A percentile compares a stretch with the other conserved stretches of the same genome.
phyloP scores from a whole-genome alignment of 2,329 filamentous ascomycete genomes.

The Colletotrichum magnum region DNA sequence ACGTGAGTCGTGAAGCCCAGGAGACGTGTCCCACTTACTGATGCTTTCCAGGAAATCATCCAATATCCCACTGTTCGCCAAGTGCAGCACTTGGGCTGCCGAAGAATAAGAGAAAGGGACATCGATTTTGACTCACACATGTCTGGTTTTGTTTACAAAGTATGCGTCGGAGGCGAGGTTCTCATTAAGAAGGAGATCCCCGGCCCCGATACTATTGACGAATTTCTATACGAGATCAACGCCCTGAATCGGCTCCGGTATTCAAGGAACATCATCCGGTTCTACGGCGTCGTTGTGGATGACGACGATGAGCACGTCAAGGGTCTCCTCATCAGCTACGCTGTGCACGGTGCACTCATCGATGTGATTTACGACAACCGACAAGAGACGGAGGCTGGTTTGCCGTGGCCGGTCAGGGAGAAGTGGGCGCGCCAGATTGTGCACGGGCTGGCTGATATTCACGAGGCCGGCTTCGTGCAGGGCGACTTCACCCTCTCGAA shows the following conservation, averaged over 20 bases:
- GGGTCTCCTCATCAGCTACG: constrained; percentile 90
- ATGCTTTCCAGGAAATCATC: constrained; percentile 79
- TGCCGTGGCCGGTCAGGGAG: constrained; percentile 81
- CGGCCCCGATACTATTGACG: constrained; percentile 93
- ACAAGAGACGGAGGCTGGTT: constrained; percentile 67
- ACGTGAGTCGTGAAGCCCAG: constrained; percentile 64
- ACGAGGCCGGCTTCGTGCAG: constrained; percentile 96
- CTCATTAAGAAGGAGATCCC: constrained; percentile 99
- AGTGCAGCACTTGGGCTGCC: constrained; percentile 80
- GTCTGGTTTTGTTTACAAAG: constrained; percentile 98
- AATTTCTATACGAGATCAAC: constrained; percentile 98
- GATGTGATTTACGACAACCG: constrained; percentile 88
- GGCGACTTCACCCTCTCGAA: constrained; percentile 98
- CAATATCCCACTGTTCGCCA: constrained; percentile 82
- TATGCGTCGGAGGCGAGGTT: constrained; percentile 75
- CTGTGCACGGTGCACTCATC: constrained; percentile 87
- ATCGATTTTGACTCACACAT: constrained; percentile 92
- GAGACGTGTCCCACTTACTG: constrained; percentile 19
- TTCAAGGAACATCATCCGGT: constrained; percentile 84
- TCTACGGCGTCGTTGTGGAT: constrained; percentile 91
- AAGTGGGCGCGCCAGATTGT: constrained; percentile 95
- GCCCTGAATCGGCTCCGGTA: constrained; percentile 84
- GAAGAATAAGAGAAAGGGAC: constrained; percentile 78
- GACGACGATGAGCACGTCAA: constrained; percentile 82
- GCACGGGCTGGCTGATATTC: constrained; percentile 89